Base-by-base conservation (phyloP, 1,139 yeast genomes). In the Geotrichum citri-aurantii region DNA sequence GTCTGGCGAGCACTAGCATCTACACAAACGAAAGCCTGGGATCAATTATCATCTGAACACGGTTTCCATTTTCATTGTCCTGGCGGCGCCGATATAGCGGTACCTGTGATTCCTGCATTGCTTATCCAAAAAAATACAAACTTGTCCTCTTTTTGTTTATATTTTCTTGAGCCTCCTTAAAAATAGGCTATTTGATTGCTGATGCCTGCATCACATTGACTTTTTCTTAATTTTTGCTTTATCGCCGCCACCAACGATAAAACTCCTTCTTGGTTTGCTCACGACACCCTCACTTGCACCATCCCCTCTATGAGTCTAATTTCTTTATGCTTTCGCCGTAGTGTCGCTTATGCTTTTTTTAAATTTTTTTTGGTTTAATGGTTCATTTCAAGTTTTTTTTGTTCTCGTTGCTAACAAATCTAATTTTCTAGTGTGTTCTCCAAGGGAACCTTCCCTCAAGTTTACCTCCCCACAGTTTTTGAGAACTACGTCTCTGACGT, bases 401-500 rank as follows among this genome's bases (percentile, higher is more conserved):
- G 10, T 51, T 12, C 48, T 24, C 37, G 40, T 48, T 21, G 17
- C 33, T 26, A 48, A 42, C 26, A 21, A 10, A 29, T 33, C 31
- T 11, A 33, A 12, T 23, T 40, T 49, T 49, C 27, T 29, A 58
- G 61, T 54, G 96, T 88, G 19, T 92, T 91, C 74, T 87, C 96
- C 64, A 88, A 89, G 77, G 97, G 97, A 64, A 89, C 95, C 59
- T 92, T 91, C 84, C 97, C 97, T 64, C 95, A 90, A 63, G 93
- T 89, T 61, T 91, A 91, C 73, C 96, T 90, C 55, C 97, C 97
- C 68, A 91, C 97, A 31, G 97, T 91, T 62, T 91, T 91, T 71
- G 97, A 91, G 74, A 90, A 90, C 79, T 90, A 91, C 75, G 96
- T 89, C 67, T 93, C 96, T 53, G 95, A 89, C 71, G 96, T 91